A percentile compares a stretch with the other conserved stretches of the same genome.
Conservation (phyloP, 164 flowering plant genomes). For the Macadamia tetraphylla region DNA sequence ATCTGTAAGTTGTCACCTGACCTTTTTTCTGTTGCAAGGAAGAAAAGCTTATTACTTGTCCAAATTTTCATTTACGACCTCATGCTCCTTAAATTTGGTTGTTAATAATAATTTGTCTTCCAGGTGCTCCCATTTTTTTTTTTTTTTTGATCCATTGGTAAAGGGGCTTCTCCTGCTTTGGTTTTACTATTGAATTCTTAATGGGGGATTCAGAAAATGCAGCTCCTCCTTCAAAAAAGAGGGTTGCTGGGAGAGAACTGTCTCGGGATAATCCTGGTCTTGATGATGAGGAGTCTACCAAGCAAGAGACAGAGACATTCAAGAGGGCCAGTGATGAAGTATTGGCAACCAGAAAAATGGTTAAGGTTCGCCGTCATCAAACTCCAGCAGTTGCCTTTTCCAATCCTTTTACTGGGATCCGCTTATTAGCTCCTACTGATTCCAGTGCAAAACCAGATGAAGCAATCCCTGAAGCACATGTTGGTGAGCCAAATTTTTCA, state of each 20-base stretch:
- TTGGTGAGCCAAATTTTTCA: constrained; percentile 21
- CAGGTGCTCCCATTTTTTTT: not conserved
- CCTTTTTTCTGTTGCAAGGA: not conserved
- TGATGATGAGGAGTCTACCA: constrained; percentile 70
- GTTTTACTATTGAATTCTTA: not conserved
- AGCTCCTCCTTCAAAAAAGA: constrained; percentile 75
- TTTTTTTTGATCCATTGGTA: not conserved
- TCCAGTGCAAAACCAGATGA: constrained; percentile 17
- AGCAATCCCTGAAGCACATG: constrained; percentile 19
- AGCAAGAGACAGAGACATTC: constrained; percentile 72
- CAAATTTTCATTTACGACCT: not conserved
- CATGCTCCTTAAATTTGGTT: not conserved
- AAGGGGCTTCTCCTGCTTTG: not conserved
- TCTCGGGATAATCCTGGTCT: constrained; percentile 75
- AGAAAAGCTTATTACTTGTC: not conserved
- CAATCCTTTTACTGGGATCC: constrained; percentile 79
- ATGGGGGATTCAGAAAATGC: constrained; percentile 70
- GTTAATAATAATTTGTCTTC: not conserved
- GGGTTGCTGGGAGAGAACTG: constrained; percentile 79
- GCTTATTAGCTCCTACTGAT: constrained; percentile 43
- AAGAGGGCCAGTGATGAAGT: constrained; percentile 89
- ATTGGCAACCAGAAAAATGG: constrained; percentile 77
- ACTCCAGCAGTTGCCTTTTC: constrained; percentile 46
- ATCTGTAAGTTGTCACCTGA: not conserved
- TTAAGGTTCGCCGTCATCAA: constrained; percentile 67